Percentiles rank a stretch among this genome's conserved stretches.
Conservation (phyloP, 345 rosid genomes). For the Salix suchowensis region DNA sequence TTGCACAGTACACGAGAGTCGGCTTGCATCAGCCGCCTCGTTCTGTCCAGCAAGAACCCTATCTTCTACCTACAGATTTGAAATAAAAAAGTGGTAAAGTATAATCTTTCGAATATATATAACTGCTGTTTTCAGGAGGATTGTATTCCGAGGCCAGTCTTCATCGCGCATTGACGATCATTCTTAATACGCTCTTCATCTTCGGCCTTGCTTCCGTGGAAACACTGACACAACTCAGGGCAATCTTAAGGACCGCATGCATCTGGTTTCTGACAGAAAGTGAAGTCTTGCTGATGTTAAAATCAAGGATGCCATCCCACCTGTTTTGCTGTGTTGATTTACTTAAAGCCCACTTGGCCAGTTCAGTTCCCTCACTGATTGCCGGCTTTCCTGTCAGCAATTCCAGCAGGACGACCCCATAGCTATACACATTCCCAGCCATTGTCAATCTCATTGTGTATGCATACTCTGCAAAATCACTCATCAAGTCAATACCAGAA, state of each 20-base stretch:
- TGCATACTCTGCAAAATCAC: constrained; percentile 65
- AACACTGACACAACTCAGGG: constrained; percentile 61
- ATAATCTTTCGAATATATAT: not conserved
- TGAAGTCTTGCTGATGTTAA: constrained; percentile 57
- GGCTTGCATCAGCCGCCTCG: not conserved
- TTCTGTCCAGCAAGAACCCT: not conserved
- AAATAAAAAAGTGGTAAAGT: not conserved
- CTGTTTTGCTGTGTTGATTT: constrained; percentile 42
- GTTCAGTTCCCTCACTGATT: constrained; percentile 61
- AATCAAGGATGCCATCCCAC: constrained; percentile 63
- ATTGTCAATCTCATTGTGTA: constrained; percentile 84
- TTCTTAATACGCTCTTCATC: constrained; percentile 67
- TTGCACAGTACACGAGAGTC: not conserved
- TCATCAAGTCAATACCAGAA: not conserved
- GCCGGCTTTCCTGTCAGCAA: constrained; percentile 77
- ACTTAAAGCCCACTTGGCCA: constrained; percentile 72
- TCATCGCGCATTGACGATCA: constrained; percentile 65
- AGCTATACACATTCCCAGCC: constrained; percentile 80
- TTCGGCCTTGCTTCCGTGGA: constrained; percentile 73
- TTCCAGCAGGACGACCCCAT: constrained; percentile 74
- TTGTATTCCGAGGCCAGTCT: not conserved
- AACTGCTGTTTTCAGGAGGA: not conserved
- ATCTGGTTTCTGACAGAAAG: constrained; percentile 53
- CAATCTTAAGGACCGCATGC: constrained; percentile 67
- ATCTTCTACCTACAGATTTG: not conserved